Conservation (phyloP, 495 filamentous ascomycete genomes). For the Astrothelium macrocarpum region DNA sequence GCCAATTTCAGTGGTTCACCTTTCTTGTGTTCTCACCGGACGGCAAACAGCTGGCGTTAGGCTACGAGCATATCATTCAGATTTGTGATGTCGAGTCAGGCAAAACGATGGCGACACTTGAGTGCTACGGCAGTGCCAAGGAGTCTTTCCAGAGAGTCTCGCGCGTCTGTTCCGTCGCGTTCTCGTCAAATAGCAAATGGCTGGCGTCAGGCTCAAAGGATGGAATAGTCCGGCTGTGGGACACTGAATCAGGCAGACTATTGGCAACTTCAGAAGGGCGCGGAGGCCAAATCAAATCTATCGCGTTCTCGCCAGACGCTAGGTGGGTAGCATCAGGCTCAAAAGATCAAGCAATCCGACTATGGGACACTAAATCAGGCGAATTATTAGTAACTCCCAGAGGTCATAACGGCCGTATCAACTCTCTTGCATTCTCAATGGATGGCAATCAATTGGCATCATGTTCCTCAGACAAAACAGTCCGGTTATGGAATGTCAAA, state of each 20-base stretch:
- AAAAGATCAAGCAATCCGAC: slow-evolving; percentile 14
- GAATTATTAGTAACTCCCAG: neutral
- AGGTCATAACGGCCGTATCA: neutral
- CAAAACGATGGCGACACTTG: too few species aligned
- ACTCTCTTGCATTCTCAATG: neutral
- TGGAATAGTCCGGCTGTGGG: slow-evolving; percentile 9
- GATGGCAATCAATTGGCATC: slow-evolving; percentile 9
- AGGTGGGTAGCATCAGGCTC: slow-evolving; percentile 19
- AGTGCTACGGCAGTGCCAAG: too few species aligned
- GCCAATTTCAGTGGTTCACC: too few species aligned
- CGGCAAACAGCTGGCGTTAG: too few species aligned
- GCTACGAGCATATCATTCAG: too few species aligned
- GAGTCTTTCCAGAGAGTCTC: too few species aligned
- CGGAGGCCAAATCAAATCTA: neutral
- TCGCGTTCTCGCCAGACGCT: slow-evolving; percentile 14
- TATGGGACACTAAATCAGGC: slow-evolving; percentile 18
- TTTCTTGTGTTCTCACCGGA: too few species aligned
- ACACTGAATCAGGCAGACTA: neutral
- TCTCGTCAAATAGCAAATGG: neutral
- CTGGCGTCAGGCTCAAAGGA: slow-evolving; percentile 7
- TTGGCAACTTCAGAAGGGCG: slow-evolving; percentile 3
- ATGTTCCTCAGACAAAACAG: neutral
- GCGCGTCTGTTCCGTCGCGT: too few species aligned
- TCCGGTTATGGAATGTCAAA: slow-evolving; percentile 3
- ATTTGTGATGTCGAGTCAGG: too few species aligned